Evolutionary conservation across 2,329 filamentous ascomycete species (phyloP).

Genomic region (Epichloe uncinata): DNA sequence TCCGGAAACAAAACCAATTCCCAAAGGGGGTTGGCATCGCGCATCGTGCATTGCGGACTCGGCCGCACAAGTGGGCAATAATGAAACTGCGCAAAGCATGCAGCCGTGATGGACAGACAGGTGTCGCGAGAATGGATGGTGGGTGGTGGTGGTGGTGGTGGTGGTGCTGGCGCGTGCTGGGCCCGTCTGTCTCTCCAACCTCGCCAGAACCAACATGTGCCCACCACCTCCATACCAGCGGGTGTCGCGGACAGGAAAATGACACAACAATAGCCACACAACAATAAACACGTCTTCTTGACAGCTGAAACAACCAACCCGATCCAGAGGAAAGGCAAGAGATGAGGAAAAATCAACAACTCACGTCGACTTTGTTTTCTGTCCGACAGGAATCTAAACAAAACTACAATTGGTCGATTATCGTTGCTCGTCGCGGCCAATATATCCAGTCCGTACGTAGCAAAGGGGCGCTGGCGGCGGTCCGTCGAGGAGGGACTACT

Average conservation of each 20-base stretch:
- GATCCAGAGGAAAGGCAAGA: neutral
- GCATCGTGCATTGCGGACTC: too few relatives aligned
- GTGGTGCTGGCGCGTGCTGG: neutral
- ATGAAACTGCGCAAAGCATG: neutral
- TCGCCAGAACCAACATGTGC: neutral
- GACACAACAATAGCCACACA: slow-evolving; percentile 2
- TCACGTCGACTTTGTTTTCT: neutral
- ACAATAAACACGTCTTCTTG: neutral
- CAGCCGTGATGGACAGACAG: neutral
- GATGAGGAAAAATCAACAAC: neutral
- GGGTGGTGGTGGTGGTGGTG: too few relatives aligned
- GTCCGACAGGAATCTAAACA: neutral
- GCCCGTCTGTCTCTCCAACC: neutral
- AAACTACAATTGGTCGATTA: too few relatives aligned
- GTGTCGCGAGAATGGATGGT: neutral
- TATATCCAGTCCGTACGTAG: too few relatives aligned
- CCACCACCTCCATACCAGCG: slow-evolving; percentile 3
- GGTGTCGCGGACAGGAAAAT: slow-evolving; percentile 4
- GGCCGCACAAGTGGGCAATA: too few relatives aligned
- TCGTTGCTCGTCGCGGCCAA: too few relatives aligned
- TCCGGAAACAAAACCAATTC: neutral
- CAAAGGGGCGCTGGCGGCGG: neutral
- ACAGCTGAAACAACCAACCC: neutral
- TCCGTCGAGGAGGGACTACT: neutral
- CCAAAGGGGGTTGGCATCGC: neutral